Percentiles rank a stretch among this genome's conserved stretches.
phyloP scores from a whole-genome alignment of 345 rosid genomes.

The Erysimum cheiranthoides region DNA sequence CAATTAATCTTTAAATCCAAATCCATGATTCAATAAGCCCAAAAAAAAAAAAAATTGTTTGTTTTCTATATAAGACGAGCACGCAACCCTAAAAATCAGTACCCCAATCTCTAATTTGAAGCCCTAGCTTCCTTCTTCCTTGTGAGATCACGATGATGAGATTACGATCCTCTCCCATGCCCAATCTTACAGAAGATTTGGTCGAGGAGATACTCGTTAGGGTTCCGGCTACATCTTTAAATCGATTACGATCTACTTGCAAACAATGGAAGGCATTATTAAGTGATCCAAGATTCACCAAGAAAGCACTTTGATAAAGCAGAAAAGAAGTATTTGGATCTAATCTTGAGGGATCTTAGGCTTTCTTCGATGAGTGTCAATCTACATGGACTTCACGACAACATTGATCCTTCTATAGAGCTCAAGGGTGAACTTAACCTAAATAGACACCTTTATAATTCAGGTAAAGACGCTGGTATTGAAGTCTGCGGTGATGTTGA shows the following conservation, averaged over 20 bases:
- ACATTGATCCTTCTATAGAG: not conserved
- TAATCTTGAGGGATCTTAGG: not conserved
- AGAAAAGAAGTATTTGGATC: not conserved
- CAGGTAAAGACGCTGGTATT: not conserved
- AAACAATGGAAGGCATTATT: not conserved
- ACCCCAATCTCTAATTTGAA: too few species aligned
- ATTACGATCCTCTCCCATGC: not conserved
- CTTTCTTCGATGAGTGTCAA: not conserved
- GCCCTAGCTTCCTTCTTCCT: too few species aligned
- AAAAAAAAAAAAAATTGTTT: too few species aligned
- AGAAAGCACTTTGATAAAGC: not conserved
- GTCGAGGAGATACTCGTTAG: conserved; percentile 10
- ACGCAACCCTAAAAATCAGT: too few species aligned
- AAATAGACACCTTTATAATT: not conserved
- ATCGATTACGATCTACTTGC: not conserved
- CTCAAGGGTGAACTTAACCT: not conserved
- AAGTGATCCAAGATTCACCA: not conserved
- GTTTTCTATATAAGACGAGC: too few species aligned
- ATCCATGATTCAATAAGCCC: too few species aligned
- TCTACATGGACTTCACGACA: not conserved
- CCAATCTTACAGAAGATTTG: not conserved
- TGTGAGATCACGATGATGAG: too few species aligned
- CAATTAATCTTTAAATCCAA: too few species aligned
- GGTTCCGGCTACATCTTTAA: not conserved
- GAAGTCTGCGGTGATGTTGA: too few species aligned